Base-by-base conservation (phyloP, 2,329 filamentous ascomycete species). In the Cercospora sp. region DNA sequence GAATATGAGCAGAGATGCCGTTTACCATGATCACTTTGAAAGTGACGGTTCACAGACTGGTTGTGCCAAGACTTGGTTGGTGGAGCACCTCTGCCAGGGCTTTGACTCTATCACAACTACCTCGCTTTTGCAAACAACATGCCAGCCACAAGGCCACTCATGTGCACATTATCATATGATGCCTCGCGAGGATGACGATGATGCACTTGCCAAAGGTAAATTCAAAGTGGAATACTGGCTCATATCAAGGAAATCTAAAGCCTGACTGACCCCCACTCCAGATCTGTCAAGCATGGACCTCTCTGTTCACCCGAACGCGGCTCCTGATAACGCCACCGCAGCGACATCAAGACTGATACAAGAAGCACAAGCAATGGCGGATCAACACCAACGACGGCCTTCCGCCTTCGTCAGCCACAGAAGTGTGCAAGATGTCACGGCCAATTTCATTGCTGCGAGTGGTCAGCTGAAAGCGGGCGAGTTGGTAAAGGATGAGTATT, bases 401-500 rank as follows among this genome's bases (percentile, higher is more conserved):
- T 59, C 55, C 16, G n/a, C 55, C 9, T 59, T 59, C 30, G 31
- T 59, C 26, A 18, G 55, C 12, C 55, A 59, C 55, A 59, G 70
- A 28, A 58, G 66, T 16, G 68, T 72, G 5, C 68, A 63, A 36
- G 79, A 81, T 70, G 76, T 80, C 60, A 81, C 79, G 10, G 70
- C 70, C 55, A 72, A 76, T 33, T 81, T 81, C 63, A 68, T 73
- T 3, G 68, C 70, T 51, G 78, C 79, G 23, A 76, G 76, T 12
- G 70, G 67, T 30, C 69, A 88, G 69, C 83, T 98, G 66, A 81
- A 86, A 58, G 88, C 91, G 7, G 95, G 95, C 33, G 89, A 96
- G 73, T 86, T 99, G 3, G 86, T 98, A 71, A 97, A 97, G 81
- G 94, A 98, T 92, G 92, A 91, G 55, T 89, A 88, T 77, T 98